Evolutionary conservation across 768 basidiomycete genomes (phyloP).

Genomic region (Lanmaoa pseudosensibilis): DNA sequence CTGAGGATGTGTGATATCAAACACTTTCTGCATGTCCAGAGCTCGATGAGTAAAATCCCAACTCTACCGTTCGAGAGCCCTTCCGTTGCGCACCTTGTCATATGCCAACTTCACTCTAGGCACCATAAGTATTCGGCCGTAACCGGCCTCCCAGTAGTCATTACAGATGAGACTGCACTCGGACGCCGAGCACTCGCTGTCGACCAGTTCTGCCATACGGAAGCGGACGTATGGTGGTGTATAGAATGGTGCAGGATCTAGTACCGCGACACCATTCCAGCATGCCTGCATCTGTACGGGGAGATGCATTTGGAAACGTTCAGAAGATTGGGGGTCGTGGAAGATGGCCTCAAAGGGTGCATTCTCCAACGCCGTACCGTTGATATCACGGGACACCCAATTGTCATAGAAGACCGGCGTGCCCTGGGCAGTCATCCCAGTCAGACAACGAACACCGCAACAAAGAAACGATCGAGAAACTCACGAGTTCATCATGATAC

Average conservation of each 20-base stretch:
- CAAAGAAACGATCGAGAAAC: conserved; percentile 45
- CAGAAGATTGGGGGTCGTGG: conserved; percentile 73
- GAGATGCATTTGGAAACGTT: conserved; percentile 87
- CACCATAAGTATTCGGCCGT: conserved; percentile 97
- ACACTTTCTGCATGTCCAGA: conserved; percentile 68
- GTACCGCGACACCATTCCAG: conserved; percentile 96
- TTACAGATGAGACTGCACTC: conserved; percentile 98
- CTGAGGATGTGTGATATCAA: conserved; percentile 88
- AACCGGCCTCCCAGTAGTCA: conserved; percentile 96
- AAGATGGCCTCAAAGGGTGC: conserved; percentile 95
- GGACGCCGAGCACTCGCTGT: conserved; percentile 90
- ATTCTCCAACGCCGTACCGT: conserved; percentile 97
- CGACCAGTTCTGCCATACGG: conserved; percentile 88
- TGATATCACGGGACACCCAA: conserved; percentile 98
- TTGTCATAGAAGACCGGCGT: conserved; percentile 97
- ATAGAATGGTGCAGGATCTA: conserved; percentile 97
- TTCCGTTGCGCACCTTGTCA: conserved; percentile 59
- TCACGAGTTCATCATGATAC: conserved; percentile 92
- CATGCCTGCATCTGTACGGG: conserved; percentile 97
- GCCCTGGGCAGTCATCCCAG: conserved; percentile 37
- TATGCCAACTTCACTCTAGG: conserved; percentile 96
- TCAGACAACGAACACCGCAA: neutral
- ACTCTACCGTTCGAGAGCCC: neutral
- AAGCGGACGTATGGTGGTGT: conserved; percentile 86
- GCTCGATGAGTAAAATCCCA: conserved; percentile 3